Evolutionary conservation across 2,329 filamentous ascomycete genomes (phyloP), one percentile per base, ranked within the genome.

Genomic region (Venturia carpophila): DNA sequence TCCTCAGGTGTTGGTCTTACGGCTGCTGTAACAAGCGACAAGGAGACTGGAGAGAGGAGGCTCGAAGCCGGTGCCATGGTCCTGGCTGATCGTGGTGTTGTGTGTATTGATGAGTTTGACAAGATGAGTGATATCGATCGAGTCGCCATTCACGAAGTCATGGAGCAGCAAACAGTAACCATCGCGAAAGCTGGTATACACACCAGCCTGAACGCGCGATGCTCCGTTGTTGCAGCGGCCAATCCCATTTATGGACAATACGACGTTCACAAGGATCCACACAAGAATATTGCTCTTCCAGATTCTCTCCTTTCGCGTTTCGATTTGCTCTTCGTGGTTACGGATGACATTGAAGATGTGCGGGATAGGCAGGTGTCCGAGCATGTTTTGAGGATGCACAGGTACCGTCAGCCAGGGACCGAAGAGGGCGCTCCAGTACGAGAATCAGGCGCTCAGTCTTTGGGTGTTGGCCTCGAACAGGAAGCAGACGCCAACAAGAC

Each of bases 121-220:
- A 99, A 99, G 77, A 99, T 99, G 94, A 97, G 92, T 66, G 94
- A 99, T 74, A 88, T 97, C 66, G 94, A 99, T 77, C 87, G 94
- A 74, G 94, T 99, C 4, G 94, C 94, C 60, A 99, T 99, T 71
- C 94, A 99, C 84, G 94, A 99, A 90, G 94, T 99, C 69, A 99
- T 99, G 94, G 94, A 99, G 78, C 94, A 99, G 79, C 94, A 99
- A 78, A 99, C 94, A 0, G 94, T 99, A 67, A 99, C 94, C 17
- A 99, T 99, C 72, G 94, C 94, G 63, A 99, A 99, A 79, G 94
- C 94, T 1, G 94, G 94, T 69, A 99, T 99, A 66, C 94, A 99
- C 77, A 99, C 94, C 0, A 96, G 92, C 2, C 82, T 99, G 67
- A 99, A 99, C 73, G 94, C 94, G 64, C 88, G 94, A 66, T 99